phyloP scores from a whole-genome alignment of 2,329 filamentous ascomycete genomes.

The Stachybotrys chartarum region DNA sequence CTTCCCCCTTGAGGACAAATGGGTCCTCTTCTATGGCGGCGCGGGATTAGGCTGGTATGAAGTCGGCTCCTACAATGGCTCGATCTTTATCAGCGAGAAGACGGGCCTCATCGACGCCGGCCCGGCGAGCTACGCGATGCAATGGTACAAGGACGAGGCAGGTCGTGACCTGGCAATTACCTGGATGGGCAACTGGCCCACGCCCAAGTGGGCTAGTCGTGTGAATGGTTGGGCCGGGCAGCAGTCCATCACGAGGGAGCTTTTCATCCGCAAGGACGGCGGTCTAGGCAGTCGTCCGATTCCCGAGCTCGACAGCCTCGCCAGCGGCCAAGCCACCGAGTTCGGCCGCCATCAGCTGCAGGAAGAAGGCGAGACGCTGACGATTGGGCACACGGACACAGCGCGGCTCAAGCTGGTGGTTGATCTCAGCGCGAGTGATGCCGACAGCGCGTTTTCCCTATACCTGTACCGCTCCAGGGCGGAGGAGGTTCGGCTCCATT shows the following conservation, averaged over 20 bases:
- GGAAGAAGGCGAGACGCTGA: conserved; percentile 5
- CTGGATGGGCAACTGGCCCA: conserved; percentile 19
- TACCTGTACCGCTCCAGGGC: conserved; percentile 14
- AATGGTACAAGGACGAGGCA: conserved; percentile 20
- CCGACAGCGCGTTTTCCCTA: conserved; percentile 15
- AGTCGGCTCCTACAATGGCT: conserved; percentile 13
- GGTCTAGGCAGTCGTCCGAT: conserved; percentile 18
- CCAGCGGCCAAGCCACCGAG: conserved; percentile 7
- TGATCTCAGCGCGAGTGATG: conserved; percentile 12
- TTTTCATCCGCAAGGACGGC: conserved; percentile 18
- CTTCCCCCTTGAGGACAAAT: conserved; percentile 17
- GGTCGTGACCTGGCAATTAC: conserved; percentile 17
- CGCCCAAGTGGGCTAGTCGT: conserved; percentile 16
- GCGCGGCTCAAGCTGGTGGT: conserved; percentile 16
- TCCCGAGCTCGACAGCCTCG: conserved; percentile 12
- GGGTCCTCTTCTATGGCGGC: conserved; percentile 18
- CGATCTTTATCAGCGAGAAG: conserved; percentile 14
- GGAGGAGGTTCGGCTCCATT: conserved; percentile 15
- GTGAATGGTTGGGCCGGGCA: conserved; percentile 19
- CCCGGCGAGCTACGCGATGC: conserved; percentile 19
- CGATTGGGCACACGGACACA: conserved; percentile 11
- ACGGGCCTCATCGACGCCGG: conserved; percentile 15
- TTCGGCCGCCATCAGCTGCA: conserved; percentile 9
- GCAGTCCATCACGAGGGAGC: conserved; percentile 20
- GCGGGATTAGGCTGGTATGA: conserved; percentile 13